Conservation (phyloP, 1,139 yeast genomes). For the Saccharomyces hybrid region DNA sequence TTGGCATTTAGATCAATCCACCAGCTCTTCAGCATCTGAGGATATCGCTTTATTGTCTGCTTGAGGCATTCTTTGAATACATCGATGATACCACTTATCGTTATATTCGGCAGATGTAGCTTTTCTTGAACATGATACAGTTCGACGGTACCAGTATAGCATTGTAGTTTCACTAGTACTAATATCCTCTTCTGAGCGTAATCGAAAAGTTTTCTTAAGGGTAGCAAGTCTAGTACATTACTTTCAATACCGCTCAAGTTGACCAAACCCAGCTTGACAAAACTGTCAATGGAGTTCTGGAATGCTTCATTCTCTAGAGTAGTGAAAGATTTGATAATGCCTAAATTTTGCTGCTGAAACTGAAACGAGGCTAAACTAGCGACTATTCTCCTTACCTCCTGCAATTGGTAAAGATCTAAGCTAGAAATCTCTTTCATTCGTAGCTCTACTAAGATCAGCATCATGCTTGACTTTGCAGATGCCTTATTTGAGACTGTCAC, state of each 20-base stretch:
- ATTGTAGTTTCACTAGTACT: slow-evolving; percentile 14
- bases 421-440: neutral
- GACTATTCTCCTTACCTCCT: neutral
- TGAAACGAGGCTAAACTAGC: neutral
- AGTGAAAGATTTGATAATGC: neutral
- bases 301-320: neutral
- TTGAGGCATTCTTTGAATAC: slow-evolving; percentile 14
- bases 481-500: neutral
- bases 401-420: neutral
- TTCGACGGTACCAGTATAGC: slow-evolving; percentile 13
- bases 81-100: slow-evolving; percentile 12
- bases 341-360: slow-evolving; percentile 4
- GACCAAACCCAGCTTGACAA: neutral
- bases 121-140: slow-evolving; percentile 8
- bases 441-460: neutral
- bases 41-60: slow-evolving; percentile 3
- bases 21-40: slow-evolving; percentile 13
- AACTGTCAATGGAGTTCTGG: neutral
- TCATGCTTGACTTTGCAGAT: neutral
- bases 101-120: slow-evolving; percentile 7
- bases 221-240: slow-evolving; percentile 5
- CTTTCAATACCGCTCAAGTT: neutral
- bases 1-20: slow-evolving; percentile 18
- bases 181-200: slow-evolving; percentile 12
- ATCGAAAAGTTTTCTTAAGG: slow-evolving; percentile 10